Conservation (phyloP, 1,284 basidiomycete genomes). For the Sanghuangporus sanghuang region DNA sequence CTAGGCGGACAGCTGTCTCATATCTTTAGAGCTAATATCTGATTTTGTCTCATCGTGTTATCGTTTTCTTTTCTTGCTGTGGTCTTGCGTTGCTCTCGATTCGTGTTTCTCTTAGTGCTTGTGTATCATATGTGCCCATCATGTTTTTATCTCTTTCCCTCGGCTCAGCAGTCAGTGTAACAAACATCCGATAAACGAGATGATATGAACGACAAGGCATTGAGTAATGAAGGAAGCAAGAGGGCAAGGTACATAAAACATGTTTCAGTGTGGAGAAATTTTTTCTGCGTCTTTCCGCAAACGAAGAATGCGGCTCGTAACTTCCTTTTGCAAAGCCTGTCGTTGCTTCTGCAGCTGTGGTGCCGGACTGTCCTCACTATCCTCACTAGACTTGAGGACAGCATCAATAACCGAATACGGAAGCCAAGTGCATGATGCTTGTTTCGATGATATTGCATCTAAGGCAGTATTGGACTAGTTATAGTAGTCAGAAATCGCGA, state of each 20-base stretch:
- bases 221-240: background rate
- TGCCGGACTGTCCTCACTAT: slow-evolving; percentile 45
- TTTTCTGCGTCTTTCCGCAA: slow-evolving; percentile 51
- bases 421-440: slow-evolving; percentile 64
- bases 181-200: background rate
- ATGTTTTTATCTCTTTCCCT: background rate
- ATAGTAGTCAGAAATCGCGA: slow-evolving; percentile 12
- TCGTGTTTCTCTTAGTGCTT: background rate
- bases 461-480: slow-evolving; percentile 54
- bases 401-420: slow-evolving; percentile 88
- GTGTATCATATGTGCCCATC: background rate
- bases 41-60: background rate
- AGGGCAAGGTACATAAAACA: background rate
- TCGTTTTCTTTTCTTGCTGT: background rate
- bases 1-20: background rate
- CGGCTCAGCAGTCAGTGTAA: background rate
- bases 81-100: background rate
- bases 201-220: background rate
- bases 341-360: slow-evolving; percentile 36
- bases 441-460: slow-evolving; percentile 48
- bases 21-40: background rate
- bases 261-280: background rate
- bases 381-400: slow-evolving; percentile 64
- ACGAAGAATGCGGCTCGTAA: slow-evolving; percentile 55
- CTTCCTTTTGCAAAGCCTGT: slow-evolving; percentile 48